phyloP scores from a whole-genome alignment of 306 rosid genomes.

The Boehmeria nivea region DNA sequence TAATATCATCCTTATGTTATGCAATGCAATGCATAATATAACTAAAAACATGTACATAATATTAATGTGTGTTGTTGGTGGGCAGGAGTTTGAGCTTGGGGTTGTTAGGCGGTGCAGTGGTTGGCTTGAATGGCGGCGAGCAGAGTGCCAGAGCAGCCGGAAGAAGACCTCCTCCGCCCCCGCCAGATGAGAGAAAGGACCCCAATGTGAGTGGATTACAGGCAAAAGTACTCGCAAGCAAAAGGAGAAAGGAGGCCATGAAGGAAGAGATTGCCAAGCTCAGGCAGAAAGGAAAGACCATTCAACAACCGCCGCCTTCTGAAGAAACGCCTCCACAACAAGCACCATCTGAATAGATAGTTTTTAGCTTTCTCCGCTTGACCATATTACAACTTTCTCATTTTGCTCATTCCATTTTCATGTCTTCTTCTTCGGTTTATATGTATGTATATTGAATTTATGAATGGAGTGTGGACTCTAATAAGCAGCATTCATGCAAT shows the following conservation, averaged over 20 bases:
- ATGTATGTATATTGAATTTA: no score
- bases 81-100: slow-evolving; percentile 47
- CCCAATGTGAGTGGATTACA: slow-evolving; percentile 70
- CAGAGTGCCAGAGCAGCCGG: slow-evolving; percentile 52
- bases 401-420: no score
- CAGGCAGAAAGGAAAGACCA: slow-evolving; percentile 52
- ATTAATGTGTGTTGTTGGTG: not conserved
- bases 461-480: no score
- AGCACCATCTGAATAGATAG: no score
- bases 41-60: not conserved
- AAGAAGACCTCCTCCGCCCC: slow-evolving; percentile 68
- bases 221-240: slow-evolving; percentile 87
- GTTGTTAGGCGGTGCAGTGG: slow-evolving; percentile 32
- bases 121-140: slow-evolving; percentile 29
- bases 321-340: no score
- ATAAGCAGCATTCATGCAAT: no score
- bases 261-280: slow-evolving; percentile 52
- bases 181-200: slow-evolving; percentile 62
- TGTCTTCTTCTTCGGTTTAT: no score
- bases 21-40: no score
- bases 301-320: slow-evolving; percentile 21
- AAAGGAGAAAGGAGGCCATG: slow-evolving; percentile 88
- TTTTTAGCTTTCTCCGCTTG: no score
- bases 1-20: no score
- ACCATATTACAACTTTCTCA: no score